Evolutionary conservation across 495 filamentous ascomycete genomes (phyloP), one percentile per base, ranked within the genome.

Genomic region (Annulohypoxylon moriforme): DNA sequence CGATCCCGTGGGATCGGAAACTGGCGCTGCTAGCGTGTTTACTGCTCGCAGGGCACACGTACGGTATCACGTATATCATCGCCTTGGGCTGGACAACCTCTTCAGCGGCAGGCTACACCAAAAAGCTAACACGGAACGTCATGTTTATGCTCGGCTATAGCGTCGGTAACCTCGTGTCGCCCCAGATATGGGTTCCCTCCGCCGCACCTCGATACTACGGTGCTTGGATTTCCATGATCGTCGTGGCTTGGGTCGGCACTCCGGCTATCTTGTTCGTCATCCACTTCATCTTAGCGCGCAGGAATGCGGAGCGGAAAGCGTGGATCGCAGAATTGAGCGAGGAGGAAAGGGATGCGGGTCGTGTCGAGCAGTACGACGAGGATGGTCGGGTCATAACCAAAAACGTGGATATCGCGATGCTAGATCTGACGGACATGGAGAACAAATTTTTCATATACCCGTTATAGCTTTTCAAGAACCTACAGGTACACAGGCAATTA

Each of bases 61-160:
- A 61, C 42, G 59, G 59, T 13, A 29, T 61, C 16, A 61, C 59
- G 18, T 61, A 61, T 25, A 61, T 61, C 42, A 61, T 61, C 42
- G 59, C 59, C 10, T 42, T 61, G n/a, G 59, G 59, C n/a, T 61
- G 59, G 59, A 61, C 59, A 31, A 61, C 59, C 4, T 61, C 59
- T n/a, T 61, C 59, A 1, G 59, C 59, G 16, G 59, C 59, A 4
- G 59, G 59, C 1, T 61, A 61, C 29, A 61, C 59, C 9, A 61
- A 61, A 33, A 61, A 61, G 59, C 42, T 61, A 16, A 61, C 59
- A 20, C 42, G 59, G 8, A 61, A 61, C 59, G 59, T 61, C 40
- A 61, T 61, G 59, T 61, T 61, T 10, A 61, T 61, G 59, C 16
- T 61, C 27, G 59, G 59, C 16, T 61, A 61, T 4, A 61, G 59